phyloP scores from a whole-genome alignment of 2,329 filamentous ascomycete genomes.

The Scedosporium dehoogii region DNA sequence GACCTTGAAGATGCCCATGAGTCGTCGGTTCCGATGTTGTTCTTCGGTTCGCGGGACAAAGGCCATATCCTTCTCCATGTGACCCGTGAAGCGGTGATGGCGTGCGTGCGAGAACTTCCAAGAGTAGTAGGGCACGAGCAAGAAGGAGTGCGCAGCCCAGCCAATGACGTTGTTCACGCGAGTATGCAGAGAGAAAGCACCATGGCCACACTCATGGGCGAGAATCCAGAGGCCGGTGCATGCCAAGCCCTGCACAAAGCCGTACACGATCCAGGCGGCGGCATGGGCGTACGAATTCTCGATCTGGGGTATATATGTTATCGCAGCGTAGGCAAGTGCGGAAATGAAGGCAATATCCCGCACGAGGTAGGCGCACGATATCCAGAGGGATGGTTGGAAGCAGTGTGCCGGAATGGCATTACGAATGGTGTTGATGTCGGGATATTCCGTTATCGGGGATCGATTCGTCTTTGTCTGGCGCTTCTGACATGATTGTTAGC shows the following conservation, averaged over 20 bases:
- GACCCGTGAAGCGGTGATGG: conserved; percentile 59
- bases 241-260: conserved; percentile 67
- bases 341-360: conserved; percentile 43
- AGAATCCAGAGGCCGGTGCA: conserved; percentile 93
- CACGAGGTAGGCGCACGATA: conserved; percentile 44
- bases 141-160: conserved; percentile 54
- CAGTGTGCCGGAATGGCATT: conserved; percentile 51
- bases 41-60: conserved; percentile 44
- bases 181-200: conserved; percentile 50
- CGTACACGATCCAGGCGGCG: conserved; percentile 47
- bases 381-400: conserved; percentile 44
- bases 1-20: conserved; percentile 25
- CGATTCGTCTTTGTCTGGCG: conserved; percentile 1
- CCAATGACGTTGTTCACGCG: conserved; percentile 51
- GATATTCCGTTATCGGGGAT: conserved; percentile 14
- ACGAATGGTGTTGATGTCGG: conserved; percentile 37
- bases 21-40: conserved; percentile 22
- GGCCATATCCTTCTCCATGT: conserved; percentile 59
- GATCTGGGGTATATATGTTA: conserved; percentile 44
- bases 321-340: conserved; percentile 37
- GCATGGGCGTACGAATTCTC: conserved; percentile 31
- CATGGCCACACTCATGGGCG: conserved; percentile 94
- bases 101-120: conserved; percentile 63
- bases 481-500: conserved; percentile 7
- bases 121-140: conserved; percentile 61